phyloP scores from a whole-genome alignment of 139 green algal species.

The Chlorella vulgaris region DNA sequence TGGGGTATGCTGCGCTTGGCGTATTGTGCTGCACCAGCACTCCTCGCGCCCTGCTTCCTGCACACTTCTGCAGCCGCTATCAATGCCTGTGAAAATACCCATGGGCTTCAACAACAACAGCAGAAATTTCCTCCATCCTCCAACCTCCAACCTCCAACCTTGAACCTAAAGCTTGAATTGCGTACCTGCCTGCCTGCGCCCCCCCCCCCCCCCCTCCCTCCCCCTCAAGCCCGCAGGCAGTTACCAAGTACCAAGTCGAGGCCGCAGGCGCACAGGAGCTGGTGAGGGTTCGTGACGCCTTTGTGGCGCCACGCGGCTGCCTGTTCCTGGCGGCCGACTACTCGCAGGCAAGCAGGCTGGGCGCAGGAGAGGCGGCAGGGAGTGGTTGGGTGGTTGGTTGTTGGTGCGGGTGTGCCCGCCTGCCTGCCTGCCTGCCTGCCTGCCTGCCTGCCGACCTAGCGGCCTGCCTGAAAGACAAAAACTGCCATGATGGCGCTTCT shows the following conservation, averaged over 20 bases:
- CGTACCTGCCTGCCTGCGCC: background rate
- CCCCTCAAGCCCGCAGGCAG: conserved; percentile 41
- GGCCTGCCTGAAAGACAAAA: too few relatives aligned
- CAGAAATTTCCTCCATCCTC: too few relatives aligned
- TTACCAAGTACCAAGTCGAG: conserved; percentile 59
- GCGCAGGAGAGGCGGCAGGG: background rate
- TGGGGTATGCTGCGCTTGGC: background rate
- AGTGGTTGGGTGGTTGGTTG: too few relatives aligned
- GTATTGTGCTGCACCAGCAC: too few relatives aligned
- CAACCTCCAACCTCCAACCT: background rate
- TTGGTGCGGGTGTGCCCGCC: too few relatives aligned
- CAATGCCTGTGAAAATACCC: too few relatives aligned
- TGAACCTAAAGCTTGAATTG: background rate
- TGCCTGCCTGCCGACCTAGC: too few relatives aligned
- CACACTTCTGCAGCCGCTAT: too few relatives aligned
- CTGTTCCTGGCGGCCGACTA: conserved; percentile 47
- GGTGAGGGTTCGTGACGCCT: conserved; percentile 58
- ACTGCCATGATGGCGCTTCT: too few relatives aligned
- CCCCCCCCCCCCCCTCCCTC: background rate
- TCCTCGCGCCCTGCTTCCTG: too few relatives aligned
- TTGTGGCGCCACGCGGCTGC: conserved; percentile 48
- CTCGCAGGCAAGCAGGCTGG: conserved; percentile 8
- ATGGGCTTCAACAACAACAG: too few relatives aligned
- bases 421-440: too few relatives aligned
- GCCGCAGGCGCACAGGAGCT: background rate